Percentiles rank a stretch among this genome's conserved stretches.
phyloP scores from a whole-genome alignment of 2,329 filamentous ascomycete genomes.

The Clonostachys rosea region DNA sequence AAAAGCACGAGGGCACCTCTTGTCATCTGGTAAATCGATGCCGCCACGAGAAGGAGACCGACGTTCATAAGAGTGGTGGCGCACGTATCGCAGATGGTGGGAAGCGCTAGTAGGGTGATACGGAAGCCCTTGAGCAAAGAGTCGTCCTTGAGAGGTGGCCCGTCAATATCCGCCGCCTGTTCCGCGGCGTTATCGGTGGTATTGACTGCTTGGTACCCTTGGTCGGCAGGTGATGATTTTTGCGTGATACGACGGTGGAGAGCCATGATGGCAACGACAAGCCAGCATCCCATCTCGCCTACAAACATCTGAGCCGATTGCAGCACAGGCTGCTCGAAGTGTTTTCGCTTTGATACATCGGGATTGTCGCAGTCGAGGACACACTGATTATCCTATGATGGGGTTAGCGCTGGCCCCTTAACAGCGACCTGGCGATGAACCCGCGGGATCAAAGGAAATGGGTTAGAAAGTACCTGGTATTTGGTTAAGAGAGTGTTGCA shows the following conservation, averaged over 20 bases:
- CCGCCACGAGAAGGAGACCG: conserved; percentile 86
- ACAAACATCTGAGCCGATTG: conserved; percentile 98
- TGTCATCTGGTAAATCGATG: conserved; percentile 99
- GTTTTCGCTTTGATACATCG: conserved; percentile 59
- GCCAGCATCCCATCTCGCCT: conserved; percentile 93
- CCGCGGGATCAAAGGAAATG: not conserved
- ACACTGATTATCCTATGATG: conserved; percentile 84
- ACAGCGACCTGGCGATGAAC: not conserved
- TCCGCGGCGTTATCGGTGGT: conserved; percentile 32
- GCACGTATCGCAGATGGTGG: conserved; percentile 88
- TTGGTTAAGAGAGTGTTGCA: conserved; percentile 98
- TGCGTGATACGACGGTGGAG: conserved; percentile 57
- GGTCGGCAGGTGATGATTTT: conserved; percentile 32
- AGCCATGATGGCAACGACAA: conserved; percentile 71
- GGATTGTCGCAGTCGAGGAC: conserved; percentile 79
- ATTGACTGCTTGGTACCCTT: conserved; percentile 64
- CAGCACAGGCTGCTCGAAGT: conserved; percentile 92
- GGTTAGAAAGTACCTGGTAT: conserved; percentile 64
- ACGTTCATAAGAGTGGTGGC: conserved; percentile 98
- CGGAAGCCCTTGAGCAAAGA: conserved; percentile 62
- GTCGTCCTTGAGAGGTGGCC: conserved; percentile 27
- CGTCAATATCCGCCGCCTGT: conserved; percentile 13
- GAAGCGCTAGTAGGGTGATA: conserved; percentile 73
- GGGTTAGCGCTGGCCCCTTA: not conserved
- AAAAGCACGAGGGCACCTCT: conserved; percentile 91